A percentile compares a stretch with the other conserved stretches of the same genome.
These are phyloP conservation scores for Vinca minor DNA, from an alignment of 257 asterid species.

Conservation along the genomic window DNA sequence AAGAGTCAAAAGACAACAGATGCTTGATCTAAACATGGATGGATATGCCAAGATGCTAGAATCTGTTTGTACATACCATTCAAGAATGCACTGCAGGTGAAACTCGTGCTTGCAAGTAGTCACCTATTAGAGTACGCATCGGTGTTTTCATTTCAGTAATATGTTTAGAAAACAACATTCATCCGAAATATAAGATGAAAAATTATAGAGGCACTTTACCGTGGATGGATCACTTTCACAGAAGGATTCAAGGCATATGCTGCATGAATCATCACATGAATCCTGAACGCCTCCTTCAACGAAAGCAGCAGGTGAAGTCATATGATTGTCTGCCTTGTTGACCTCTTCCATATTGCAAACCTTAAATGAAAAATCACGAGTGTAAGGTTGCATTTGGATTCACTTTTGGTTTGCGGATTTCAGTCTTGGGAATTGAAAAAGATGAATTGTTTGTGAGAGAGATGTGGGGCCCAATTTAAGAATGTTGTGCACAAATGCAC, in stretches of 20 bases:
- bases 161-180: conserved; percentile 6
- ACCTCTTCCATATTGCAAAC: conserved; percentile 49
- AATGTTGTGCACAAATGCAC: background rate
- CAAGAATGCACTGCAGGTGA: conserved; percentile 91
- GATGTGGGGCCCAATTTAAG: too few species aligned
- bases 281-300: conserved; percentile 97
- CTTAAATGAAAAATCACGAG: conserved; percentile 13
- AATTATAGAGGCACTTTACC: conserved; percentile 22
- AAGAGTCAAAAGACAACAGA: background rate
- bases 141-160: conserved; percentile 7
- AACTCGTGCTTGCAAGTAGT: conserved; percentile 83
- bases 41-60: background rate
- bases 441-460: too few species aligned
- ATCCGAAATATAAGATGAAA: background rate
- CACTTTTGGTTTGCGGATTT: too few species aligned
- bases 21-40: background rate
- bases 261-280: conserved; percentile 88
- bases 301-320: conserved; percentile 84
- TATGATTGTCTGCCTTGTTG: conserved; percentile 40
- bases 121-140: conserved; percentile 33
- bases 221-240: conserved; percentile 72
- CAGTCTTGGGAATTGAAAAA: too few species aligned
- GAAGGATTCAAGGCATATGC: conserved; percentile 96
- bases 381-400: background rate
- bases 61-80: conserved; percentile 49